Base-by-base conservation (phyloP, 2,329 filamentous ascomycete species). In the Trichoderma koningii region DNA sequence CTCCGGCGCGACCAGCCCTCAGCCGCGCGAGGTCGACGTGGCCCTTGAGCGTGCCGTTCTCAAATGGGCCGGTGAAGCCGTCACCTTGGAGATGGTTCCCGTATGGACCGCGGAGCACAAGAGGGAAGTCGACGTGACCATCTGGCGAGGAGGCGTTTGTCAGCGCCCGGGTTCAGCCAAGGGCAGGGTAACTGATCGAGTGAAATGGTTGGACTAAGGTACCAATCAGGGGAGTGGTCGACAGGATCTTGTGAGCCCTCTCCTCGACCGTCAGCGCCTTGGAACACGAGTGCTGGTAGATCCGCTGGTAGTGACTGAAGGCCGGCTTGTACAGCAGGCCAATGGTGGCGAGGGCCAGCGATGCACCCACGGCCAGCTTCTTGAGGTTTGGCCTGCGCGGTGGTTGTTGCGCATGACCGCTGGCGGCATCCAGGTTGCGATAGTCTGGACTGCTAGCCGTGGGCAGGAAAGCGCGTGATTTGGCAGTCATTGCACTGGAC, bases 41-140 rank as follows among this genome's bases (percentile, higher is more conserved):
- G 3, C 82, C 82, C 0, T 75, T 73, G 59, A 96, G 77, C 0
- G 85, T 85, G 38, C 91, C 92, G 23, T 90, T 79, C 69, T 89
- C 84, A 72, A 97, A 97, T 6, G 85, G 83, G 44, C 87, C 78
- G n/a, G 84, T 88, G 78, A 97, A 97, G 55, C 88, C 85, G 14
- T 83, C 77, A 67, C 82, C 80, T 73, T 96, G 89, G 70, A 98
- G 93, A 67, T 90, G 87, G 73, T 97, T 97, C 45, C 87, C 80
- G 71, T 88, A 94, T 4, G 78, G 45, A 6, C 71, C 77, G 44
- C 92, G 86, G 60, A 97, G 81, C 30, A 89, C 76, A 45, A 95
- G 89, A 23, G 94, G 85, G 55, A 98, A 83, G 74, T 98, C 94
- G 77, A 96, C 90, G 74, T 97, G 93, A 0, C 93, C 93, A 76